Evolutionary conservation across 78 protist species (phyloP), one percentile per base, ranked within the genome.

Genomic region (Isochrysis galbana): DNA sequence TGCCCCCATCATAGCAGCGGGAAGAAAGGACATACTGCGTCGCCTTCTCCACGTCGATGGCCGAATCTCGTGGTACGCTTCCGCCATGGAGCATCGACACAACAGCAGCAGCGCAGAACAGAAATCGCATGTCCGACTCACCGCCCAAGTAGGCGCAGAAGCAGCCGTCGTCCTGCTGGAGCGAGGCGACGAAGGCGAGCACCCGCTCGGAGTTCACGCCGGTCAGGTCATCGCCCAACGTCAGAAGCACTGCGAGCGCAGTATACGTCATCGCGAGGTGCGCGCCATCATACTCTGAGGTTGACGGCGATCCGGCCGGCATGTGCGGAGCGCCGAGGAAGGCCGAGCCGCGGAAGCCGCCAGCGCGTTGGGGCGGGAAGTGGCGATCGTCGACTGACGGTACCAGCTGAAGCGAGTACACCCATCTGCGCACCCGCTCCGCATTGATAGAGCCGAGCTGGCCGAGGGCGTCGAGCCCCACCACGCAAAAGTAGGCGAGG

Each of bases 221-320:
- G 19, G 39, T 0, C 19, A 90, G 89, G 88, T 93, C 95, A 89
- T 93, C 95, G 42, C 95, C 95, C 36, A 93, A 94, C 14, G 55
- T 42, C 5, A 14, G 26, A 29, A 93, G 90, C 34, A 46, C 5
- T 5, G 74, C 32, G n/a, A 93, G 32, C 36, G 95, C 93, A 2
- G 89, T n/a, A 42, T 91, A 93, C 22, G 95, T 91, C 95, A 91
- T 91, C 51, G 95, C 93, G 36, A 93, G 42, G 86, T 93, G 38
- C 17, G 36, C 54, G 0, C 7, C 0, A 78, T 84, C 89, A 32
- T 2, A 84, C 29, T 23, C 44, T 45, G 32, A 4, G 34, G 70
- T 4, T 2, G 41, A 4, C 41, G 25, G 21, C 23, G 88, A 34
- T 17, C 61, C 88, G 26, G 25, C 44, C 34, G 32, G 11, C 21